Base-by-base conservation (phyloP, 1,284 basidiomycete genomes). In the Sanguinoderma infundibulare region DNA sequence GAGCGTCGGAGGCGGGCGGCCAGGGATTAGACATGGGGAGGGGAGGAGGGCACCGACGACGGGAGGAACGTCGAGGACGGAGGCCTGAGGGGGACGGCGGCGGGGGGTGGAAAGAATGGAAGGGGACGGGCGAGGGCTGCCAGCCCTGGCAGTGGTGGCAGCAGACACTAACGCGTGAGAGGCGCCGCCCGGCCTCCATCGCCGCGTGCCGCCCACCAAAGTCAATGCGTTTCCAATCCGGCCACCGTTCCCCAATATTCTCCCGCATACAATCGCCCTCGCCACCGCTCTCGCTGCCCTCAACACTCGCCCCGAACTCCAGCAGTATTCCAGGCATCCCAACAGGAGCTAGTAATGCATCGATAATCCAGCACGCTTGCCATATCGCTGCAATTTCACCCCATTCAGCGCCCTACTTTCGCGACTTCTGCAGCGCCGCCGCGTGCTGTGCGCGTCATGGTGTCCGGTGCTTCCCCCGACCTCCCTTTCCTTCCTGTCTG, bases 1-100 rank as follows among this genome's bases (percentile, higher is more conserved):
- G 58, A 61, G 64, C 61, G 50, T 67, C 65, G 26, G 61, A 40
- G 49, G 64, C 53, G 52, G 68, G 47, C 30, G 70, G 67, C 69
- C 70, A 73, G 61, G 65, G 64, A 32, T 64, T 40, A 50, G 72
- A 72, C 72, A 73, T 72, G 54, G 34, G 34, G 59, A 49, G 32
- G 59, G 55, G 53, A 34, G 38, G 54, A 55, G n/a, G 57, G 59
- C 39, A 14, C 52, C 57, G 53, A 28, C 52, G 50, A 50, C 42
- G 53, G 44, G 34, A 36, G 36, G 52, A n/a, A 30, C 38, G 57
- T 55, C 54, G 61, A 59, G 63, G 38, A 34, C 50, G 55, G 46
- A 38, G 26, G 32, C n/a, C n/a, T n/a, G n/a, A n/a, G 47, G 51
- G 40, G 40, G 47, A 22, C 28, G 47, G 38, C 44, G 44, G 24